Evolutionary conservation across 306 rosid species (phyloP).

Genomic region (Vigna trinervia): DNA sequence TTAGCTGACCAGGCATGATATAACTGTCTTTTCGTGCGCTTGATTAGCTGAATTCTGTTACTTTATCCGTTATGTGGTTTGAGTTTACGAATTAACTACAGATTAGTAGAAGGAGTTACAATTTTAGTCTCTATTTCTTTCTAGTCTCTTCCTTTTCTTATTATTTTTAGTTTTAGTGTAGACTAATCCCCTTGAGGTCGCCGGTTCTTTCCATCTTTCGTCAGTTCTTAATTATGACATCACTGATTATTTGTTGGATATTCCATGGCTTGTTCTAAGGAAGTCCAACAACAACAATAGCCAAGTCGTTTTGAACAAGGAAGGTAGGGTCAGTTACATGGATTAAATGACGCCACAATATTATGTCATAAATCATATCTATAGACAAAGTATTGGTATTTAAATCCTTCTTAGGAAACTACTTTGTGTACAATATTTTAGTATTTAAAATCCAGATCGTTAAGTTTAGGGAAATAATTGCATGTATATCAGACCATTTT

Average conservation of each 20-base stretch:
- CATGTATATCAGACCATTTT: conserved; percentile 28
- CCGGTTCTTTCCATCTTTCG: conserved; percentile 38
- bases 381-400: background rate
- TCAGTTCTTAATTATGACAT: conserved; percentile 13
- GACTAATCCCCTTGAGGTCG: conserved; percentile 17
- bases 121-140: conserved; percentile 5
- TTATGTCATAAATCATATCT: background rate
- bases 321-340: background rate
- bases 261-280: conserved; percentile 3
- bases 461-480: conserved; percentile 16
- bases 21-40: conserved; percentile 16
- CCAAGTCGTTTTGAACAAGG: background rate
- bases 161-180: conserved; percentile 28
- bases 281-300: conserved; percentile 11
- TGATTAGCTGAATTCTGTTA: conserved; percentile 21
- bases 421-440: conserved; percentile 22
- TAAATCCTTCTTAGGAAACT: conserved; percentile 7
- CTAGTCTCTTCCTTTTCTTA: background rate
- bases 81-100: background rate
- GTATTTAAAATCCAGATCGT: conserved; percentile 32
- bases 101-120: conserved; percentile 19
- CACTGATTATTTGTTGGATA: conserved; percentile 23
- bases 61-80: conserved; percentile 1
- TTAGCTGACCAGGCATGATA: conserved; percentile 1
- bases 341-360: background rate